Evolutionary conservation across 2,329 filamentous ascomycete species (phyloP).

Genomic region (Epichloe brachyelytri): DNA sequence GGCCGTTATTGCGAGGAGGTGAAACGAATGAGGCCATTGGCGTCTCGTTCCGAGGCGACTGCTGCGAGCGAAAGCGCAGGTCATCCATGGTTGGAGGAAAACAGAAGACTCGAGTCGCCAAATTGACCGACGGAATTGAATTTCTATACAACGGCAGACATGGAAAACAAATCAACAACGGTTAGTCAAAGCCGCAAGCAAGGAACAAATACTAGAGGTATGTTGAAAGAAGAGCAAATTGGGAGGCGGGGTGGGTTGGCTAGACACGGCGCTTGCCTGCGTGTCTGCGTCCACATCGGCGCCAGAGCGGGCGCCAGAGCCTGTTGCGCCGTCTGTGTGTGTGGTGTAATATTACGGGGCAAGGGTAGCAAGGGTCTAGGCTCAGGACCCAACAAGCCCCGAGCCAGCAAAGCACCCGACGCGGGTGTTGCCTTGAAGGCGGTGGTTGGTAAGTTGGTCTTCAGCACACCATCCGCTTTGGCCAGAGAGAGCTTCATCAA

Average conservation of each 20-base stretch:
- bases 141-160: slow-evolving; percentile 22
- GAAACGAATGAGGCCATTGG: slow-evolving; percentile 63
- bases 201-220: slow-evolving; percentile 11
- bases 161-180: slow-evolving; percentile 20
- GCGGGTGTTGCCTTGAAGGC: slow-evolving; percentile 5
- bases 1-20: slow-evolving; percentile 56
- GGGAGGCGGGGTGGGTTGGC: slow-evolving; percentile 17
- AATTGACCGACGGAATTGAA: slow-evolving; percentile 21
- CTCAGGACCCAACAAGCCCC: background rate
- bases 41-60: slow-evolving; percentile 64
- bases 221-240: slow-evolving; percentile 16
- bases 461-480: background rate
- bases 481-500: too few species aligned
- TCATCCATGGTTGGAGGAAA: slow-evolving; percentile 49
- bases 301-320: background rate
- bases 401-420: slow-evolving; percentile 1
- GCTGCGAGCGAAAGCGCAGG: slow-evolving; percentile 63
- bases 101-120: slow-evolving; percentile 27
- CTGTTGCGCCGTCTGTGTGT: background rate
- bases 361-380: slow-evolving; percentile 7
- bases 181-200: slow-evolving; percentile 16
- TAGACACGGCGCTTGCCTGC: slow-evolving; percentile 11
- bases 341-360: slow-evolving; percentile 4
- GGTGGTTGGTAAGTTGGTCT: slow-evolving; percentile 2
- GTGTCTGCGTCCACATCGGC: slow-evolving; percentile 5